Conservation (phyloP, 768 basidiomycete species). For the Asterophora parasitica region DNA sequence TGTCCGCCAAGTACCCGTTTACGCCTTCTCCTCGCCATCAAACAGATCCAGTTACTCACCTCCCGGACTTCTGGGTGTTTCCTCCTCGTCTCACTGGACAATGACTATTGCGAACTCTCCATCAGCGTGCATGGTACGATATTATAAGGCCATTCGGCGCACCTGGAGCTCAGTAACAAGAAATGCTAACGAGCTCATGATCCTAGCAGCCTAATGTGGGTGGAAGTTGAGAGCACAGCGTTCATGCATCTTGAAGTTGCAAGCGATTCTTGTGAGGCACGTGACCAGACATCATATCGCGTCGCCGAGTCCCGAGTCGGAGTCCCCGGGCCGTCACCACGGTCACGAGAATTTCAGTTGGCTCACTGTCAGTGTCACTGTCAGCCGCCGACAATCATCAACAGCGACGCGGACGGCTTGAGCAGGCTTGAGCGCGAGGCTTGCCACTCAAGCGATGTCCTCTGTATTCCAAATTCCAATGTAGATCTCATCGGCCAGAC, state of each 20-base stretch:
- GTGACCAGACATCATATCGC: too few species aligned
- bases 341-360: too few species aligned
- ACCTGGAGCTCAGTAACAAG: slow-evolving; percentile 16
- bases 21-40: neutral
- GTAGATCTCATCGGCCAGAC: too few species aligned
- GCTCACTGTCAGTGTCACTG: too few species aligned
- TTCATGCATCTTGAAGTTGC: neutral
- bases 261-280: too few species aligned
- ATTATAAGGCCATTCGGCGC: neutral
- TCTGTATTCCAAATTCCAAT: too few species aligned
- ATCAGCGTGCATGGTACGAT: neutral
- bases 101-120: slow-evolving; percentile 42
- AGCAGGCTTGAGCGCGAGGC: too few species aligned
- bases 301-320: too few species aligned
- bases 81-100: slow-evolving; percentile 83
- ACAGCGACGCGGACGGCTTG: too few species aligned
- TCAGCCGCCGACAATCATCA: too few species aligned
- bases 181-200: slow-evolving; percentile 20
- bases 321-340: too few species aligned
- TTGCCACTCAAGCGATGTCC: too few species aligned
- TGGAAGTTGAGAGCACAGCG: neutral
- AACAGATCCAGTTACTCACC: slow-evolving; percentile 39
- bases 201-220: neutral
- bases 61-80: slow-evolving; percentile 93
- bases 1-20: slow-evolving; percentile 23